Conservation (phyloP, 2,329 filamentous ascomycete genomes). For the Celoporthe dispersa region DNA sequence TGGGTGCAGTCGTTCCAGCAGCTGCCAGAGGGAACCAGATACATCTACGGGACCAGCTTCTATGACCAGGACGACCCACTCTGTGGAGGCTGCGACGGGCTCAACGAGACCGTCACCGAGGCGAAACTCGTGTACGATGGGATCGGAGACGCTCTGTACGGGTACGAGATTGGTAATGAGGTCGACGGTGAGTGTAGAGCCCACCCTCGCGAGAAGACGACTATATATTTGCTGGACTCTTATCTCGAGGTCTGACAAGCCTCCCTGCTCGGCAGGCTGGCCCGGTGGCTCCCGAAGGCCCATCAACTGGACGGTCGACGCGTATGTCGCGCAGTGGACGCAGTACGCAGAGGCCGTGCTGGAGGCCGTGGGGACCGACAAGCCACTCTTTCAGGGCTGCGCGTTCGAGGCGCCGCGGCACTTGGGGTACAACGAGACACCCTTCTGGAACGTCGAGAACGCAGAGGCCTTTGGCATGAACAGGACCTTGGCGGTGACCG, state of each 20-base stretch:
- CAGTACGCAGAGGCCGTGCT: conserved; percentile 12
- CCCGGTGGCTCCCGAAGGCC: conserved; percentile 14
- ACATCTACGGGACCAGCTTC: conserved; percentile 21
- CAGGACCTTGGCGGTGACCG: background rate
- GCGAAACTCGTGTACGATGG: conserved; percentile 13
- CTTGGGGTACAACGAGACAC: conserved; percentile 1
- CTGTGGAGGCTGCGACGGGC: background rate
- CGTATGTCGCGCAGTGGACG: conserved; percentile 19
- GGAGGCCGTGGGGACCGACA: conserved; percentile 1
- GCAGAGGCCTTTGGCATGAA: conserved; percentile 6
- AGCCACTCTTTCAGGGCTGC: conserved; percentile 23
- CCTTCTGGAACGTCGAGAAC: conserved; percentile 20
- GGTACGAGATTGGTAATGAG: conserved; percentile 19
- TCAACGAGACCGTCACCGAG: conserved; percentile 12
- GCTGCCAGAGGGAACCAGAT: conserved; percentile 13
- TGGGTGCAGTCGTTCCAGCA: conserved; percentile 22
- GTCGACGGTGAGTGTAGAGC: conserved; percentile 5
- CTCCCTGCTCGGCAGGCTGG: conserved; percentile 4
- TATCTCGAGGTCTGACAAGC: background rate
- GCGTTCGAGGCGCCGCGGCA: conserved; percentile 19
- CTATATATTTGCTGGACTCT: background rate
- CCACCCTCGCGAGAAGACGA: background rate
- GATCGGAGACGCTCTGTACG: conserved; percentile 14
- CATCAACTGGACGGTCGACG: conserved; percentile 10
- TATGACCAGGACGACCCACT: conserved; percentile 7